These are phyloP conservation scores for Apiospora saccharicola DNA, from an alignment of 2,329 filamentous ascomycete species.

Conservation along the genomic window DNA sequence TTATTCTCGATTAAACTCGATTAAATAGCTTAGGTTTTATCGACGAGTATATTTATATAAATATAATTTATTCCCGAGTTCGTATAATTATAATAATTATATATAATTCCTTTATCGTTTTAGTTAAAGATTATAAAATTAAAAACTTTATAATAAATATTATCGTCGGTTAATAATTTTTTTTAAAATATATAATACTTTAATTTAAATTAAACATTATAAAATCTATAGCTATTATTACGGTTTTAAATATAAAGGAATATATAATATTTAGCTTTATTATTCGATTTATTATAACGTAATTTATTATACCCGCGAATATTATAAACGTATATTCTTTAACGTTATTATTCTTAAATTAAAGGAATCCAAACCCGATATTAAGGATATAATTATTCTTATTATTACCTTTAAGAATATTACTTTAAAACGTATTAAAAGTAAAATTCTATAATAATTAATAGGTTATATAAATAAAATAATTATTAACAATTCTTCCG, in stretches of 20 bases:
- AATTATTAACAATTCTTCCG: background rate
- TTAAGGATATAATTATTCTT: background rate
- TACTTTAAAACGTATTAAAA: background rate
- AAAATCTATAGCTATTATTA: background rate
- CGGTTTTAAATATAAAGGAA: background rate
- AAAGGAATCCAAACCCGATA: background rate
- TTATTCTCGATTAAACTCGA: background rate
- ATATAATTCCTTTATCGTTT: background rate
- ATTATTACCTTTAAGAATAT: background rate
- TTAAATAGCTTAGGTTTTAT: background rate
- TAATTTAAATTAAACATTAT: background rate
- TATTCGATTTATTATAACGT: background rate
- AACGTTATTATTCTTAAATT: background rate
- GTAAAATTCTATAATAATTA: background rate
- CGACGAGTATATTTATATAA: background rate
- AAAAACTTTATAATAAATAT: background rate
- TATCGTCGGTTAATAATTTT: background rate
- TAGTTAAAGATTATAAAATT: background rate
- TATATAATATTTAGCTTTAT: background rate
- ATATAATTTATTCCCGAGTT: background rate
- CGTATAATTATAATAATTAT: background rate
- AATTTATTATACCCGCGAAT: background rate
- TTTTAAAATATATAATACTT: background rate
- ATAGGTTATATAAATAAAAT: slow-evolving; percentile 5
- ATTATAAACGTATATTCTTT: background rate